phyloP scores from a whole-genome alignment of 2,329 filamentous ascomycete genomes.

The Talaromyces sp. region DNA sequence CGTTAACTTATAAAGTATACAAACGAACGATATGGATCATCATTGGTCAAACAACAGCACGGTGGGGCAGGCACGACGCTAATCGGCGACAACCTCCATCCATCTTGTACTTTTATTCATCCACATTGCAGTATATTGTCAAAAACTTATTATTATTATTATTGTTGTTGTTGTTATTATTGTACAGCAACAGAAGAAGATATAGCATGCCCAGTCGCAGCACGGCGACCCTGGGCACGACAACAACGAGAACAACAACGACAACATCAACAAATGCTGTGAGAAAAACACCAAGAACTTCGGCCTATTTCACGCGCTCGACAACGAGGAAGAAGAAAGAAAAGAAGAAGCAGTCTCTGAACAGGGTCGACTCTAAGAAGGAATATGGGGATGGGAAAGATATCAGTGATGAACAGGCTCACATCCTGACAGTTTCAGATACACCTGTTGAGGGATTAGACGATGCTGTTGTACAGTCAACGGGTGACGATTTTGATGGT shows the following conservation, averaged over 20 bases:
- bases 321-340: neutral
- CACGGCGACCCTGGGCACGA: neutral
- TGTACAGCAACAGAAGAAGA: neutral
- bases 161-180: neutral
- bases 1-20: too few relatives aligned
- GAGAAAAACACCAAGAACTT: constrained; percentile 8
- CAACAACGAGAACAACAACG: neutral
- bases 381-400: too few relatives aligned
- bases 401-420: too few relatives aligned
- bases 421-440: neutral
- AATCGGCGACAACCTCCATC: too few relatives aligned
- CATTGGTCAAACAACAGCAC: too few relatives aligned
- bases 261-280: neutral
- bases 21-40: too few relatives aligned
- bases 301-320: constrained; percentile 3
- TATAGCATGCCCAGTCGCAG: constrained; percentile 7
- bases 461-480: too few relatives aligned
- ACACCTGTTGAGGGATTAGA: too few relatives aligned
- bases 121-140: neutral
- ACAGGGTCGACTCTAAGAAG: neutral
- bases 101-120: neutral
- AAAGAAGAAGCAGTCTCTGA: neutral
- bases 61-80: too few relatives aligned
- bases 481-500: neutral
- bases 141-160: neutral